phyloP scores from a whole-genome alignment of 257 asterid species.

The Solanum appendiculatum region DNA sequence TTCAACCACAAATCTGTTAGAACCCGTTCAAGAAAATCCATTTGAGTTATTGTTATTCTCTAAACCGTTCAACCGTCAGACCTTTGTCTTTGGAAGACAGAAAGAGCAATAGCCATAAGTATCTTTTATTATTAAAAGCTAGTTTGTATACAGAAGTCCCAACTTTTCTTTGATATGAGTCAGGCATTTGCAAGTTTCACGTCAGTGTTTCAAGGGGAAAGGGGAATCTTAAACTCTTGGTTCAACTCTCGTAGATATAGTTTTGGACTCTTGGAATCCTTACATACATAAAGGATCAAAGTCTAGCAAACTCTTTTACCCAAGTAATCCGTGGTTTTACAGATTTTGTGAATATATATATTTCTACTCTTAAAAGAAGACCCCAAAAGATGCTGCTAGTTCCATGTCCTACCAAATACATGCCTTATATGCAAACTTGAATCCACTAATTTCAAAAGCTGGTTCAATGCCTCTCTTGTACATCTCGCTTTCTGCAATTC shows the following conservation, averaged over 20 bases:
- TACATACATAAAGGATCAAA: neutral
- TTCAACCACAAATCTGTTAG: neutral
- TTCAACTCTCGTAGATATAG: neutral
- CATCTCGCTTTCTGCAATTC: constrained; percentile 37
- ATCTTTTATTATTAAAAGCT: neutral
- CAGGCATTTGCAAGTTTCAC: neutral
- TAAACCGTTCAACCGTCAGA: neutral
- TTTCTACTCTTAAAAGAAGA: neutral
- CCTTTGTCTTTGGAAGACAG: neutral
- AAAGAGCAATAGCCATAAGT: neutral
- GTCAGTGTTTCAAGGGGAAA: neutral
- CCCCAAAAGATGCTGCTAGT: neutral
- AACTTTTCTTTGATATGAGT: neutral
- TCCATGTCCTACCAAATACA: neutral
- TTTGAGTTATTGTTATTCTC: neutral
- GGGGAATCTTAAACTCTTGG: neutral
- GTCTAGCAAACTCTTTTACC: neutral
- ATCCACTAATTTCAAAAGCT: constrained; percentile 50
- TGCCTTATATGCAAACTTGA: constrained; percentile 51
- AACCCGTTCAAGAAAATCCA: neutral
- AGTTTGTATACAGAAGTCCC: neutral
- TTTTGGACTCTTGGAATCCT: neutral
- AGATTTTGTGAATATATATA: neutral
- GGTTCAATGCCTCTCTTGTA: constrained; percentile 50
- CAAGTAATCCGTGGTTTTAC: neutral